These are phyloP conservation scores for Chenopodium album DNA, from an alignment of 148 eudicot genomes.

Conservation along the genomic window DNA sequence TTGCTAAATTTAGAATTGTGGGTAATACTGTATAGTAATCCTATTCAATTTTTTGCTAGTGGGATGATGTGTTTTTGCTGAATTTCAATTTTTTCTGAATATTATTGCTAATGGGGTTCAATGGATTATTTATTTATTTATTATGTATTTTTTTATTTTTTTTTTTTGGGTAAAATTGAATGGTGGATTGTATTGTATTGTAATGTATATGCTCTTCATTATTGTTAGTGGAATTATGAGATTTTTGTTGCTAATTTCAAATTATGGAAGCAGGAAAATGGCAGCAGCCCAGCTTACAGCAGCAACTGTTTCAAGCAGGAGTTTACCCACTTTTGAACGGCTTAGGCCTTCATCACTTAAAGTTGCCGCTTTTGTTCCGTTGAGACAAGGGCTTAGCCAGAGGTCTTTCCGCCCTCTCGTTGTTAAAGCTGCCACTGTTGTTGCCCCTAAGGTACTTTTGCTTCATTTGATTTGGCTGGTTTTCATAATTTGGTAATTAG, in stretches of 20 bases:
- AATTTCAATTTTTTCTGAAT: not conserved
- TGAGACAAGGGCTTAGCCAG: slow-evolving; percentile 43
- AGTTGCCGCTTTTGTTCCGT: slow-evolving; percentile 40
- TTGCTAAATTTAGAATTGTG: too few species aligned
- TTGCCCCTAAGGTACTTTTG: slow-evolving; percentile 74
- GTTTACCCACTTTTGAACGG: slow-evolving; percentile 58
- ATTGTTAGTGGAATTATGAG: not conserved
- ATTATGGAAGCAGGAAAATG: slow-evolving; percentile 43
- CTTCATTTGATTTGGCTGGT: not conserved
- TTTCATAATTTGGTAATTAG: not conserved
- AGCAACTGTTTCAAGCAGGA: slow-evolving; percentile 45
- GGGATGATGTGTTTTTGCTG: not conserved
- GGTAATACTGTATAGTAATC: too few species aligned
- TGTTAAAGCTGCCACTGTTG: slow-evolving; percentile 84
- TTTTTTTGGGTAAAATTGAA: too few species aligned
- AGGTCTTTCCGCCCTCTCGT: slow-evolving; percentile 58
- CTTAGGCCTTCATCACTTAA: slow-evolving; percentile 44
- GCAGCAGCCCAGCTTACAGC: slow-evolving; percentile 72
- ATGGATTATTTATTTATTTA: too few species aligned
- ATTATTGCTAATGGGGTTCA: not conserved
- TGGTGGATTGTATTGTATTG: not conserved
- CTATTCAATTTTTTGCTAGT: too few species aligned
- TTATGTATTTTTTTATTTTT: too few species aligned
- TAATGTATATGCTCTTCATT: not conserved
- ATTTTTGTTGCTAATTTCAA: not conserved